Base-by-base conservation (phyloP, 768 basidiomycete species). In the Boletus rufocinnamomeus region DNA sequence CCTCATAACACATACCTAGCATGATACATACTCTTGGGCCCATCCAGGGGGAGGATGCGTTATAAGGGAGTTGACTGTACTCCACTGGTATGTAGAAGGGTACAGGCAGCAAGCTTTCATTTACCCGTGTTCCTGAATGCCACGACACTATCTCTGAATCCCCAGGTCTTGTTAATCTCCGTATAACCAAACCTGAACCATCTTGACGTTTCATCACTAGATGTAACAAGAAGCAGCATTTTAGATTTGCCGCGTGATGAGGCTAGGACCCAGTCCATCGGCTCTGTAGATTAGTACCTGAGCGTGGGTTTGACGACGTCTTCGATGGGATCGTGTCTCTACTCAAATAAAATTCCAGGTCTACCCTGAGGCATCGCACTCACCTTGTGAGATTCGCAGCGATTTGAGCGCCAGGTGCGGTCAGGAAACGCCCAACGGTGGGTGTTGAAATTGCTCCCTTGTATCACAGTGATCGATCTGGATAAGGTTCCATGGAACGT, bases 141-240 rank as follows among this genome's bases (percentile, higher is more conserved):
- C 38, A 61, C 21, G 8, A 57, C n/a, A 21, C 23, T 51, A n/a
- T 54, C 23, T 32, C 37, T 50, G 40, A 23, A 43, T 57, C 32
- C 60, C 40, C 28, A 41, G 6, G 49, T 35, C 21, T 25, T 13
- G 34, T 57, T 52, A 41, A 57, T 56, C 19, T 62, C 54, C 49
- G 60, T 38, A 47, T 51, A n/a, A 11, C 40, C 34, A 43, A 57
- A 30, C 35, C 4, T 8, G 23, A 37, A 17, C n/a, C 14, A 10
- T 43, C 34, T 25, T 6, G 52, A 37, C 4, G n/a, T n/a, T 43
- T 43, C 49, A 16, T 37, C 19, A 17, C 14, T 21, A 14, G 30
- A 41, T 52, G 30, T 27, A 44, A 38, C 30, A 34, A 47, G 45
- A 48, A 54, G 23, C 23, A 21, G 30, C 30, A 30, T 56, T n/a